These are phyloP conservation scores for Aspergillus funiculosus DNA, from an alignment of 495 filamentous ascomycete genomes.

Conservation along the genomic window DNA sequence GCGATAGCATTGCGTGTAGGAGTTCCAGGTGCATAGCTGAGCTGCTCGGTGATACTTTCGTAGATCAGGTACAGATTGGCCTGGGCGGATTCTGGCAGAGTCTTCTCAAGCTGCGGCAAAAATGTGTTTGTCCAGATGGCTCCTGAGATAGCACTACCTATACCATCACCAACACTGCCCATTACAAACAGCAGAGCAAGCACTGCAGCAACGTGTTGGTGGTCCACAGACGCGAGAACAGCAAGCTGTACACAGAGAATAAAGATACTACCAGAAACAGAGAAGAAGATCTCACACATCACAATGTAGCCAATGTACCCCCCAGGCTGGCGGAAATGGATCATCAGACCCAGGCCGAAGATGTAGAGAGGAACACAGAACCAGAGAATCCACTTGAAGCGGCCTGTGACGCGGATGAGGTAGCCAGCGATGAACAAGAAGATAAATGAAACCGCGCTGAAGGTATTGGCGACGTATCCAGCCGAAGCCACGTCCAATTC, in stretches of 20 bases:
- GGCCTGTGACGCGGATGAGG: slow-evolving; percentile 48
- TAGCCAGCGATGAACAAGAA: slow-evolving; percentile 42
- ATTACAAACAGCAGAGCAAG: slow-evolving; percentile 59
- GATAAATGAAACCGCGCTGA: slow-evolving; percentile 44
- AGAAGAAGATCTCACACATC: slow-evolving; percentile 68
- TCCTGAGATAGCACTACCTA: slow-evolving; percentile 54
- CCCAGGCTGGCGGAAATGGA: slow-evolving; percentile 56
- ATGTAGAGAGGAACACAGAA: slow-evolving; percentile 54
- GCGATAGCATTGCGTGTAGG: slow-evolving; percentile 47
- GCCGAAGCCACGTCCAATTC: slow-evolving; percentile 47
- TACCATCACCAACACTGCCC: slow-evolving; percentile 58
- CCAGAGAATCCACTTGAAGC: slow-evolving; percentile 48
- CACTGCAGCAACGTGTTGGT: slow-evolving; percentile 60
- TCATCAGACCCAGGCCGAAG: slow-evolving; percentile 55
- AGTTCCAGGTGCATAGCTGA: slow-evolving; percentile 47
- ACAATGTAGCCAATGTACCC: slow-evolving; percentile 57
- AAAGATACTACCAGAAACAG: slow-evolving; percentile 53
- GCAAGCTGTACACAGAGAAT: slow-evolving; percentile 62
- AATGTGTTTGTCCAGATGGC: slow-evolving; percentile 65
- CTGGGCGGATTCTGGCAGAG: slow-evolving; percentile 47
- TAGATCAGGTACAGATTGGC: slow-evolving; percentile 48
- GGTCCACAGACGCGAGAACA: slow-evolving; percentile 57
- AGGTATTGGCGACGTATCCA: slow-evolving; percentile 47
- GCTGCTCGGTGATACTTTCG: slow-evolving; percentile 41
- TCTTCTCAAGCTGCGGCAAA: slow-evolving; percentile 42